Conservation (phyloP, 495 filamentous ascomycete genomes). For the Pyrenopolyporus hunteri region DNA sequence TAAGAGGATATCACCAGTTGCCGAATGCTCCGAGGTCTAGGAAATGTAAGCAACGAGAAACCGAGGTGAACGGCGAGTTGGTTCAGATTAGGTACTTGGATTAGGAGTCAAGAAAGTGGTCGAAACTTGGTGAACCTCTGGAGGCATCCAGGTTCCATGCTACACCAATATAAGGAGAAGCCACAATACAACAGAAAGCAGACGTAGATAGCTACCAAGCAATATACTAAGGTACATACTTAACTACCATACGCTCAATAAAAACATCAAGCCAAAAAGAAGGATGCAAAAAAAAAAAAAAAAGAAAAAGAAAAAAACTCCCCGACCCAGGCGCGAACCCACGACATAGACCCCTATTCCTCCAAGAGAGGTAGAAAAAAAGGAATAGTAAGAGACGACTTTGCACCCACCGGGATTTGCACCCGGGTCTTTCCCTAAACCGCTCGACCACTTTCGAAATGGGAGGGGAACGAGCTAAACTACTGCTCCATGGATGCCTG, state of each 20-base stretch:
- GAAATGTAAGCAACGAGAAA: too few relatives aligned
- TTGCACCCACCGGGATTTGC: slow-evolving; percentile 44
- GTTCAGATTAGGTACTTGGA: too few relatives aligned
- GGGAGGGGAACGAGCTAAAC: slow-evolving; percentile 40
- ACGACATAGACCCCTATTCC: too few relatives aligned
- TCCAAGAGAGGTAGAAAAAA: background rate
- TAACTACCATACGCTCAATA: too few relatives aligned
- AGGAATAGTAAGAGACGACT: slow-evolving; percentile 2
- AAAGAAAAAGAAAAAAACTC: background rate
- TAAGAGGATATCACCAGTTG: too few relatives aligned
- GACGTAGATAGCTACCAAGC: background rate
- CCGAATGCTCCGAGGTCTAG: too few relatives aligned
- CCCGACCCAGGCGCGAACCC: background rate
- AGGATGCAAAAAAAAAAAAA: background rate
- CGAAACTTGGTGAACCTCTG: too few relatives aligned
- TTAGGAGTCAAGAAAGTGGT: too few relatives aligned
- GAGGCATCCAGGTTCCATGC: too few relatives aligned
- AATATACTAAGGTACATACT: background rate
- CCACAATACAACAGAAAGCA: too few relatives aligned
- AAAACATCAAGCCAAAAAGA: background rate
- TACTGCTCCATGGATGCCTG: slow-evolving; percentile 38
- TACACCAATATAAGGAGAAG: too few relatives aligned
- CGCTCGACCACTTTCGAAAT: background rate
- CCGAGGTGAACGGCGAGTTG: too few relatives aligned
- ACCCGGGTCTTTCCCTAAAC: slow-evolving; percentile 42